Evolutionary conservation across 2,329 filamentous ascomycete genomes (phyloP), one percentile per base, ranked within the genome.

Genomic region (Trichophyton rubrum): DNA sequence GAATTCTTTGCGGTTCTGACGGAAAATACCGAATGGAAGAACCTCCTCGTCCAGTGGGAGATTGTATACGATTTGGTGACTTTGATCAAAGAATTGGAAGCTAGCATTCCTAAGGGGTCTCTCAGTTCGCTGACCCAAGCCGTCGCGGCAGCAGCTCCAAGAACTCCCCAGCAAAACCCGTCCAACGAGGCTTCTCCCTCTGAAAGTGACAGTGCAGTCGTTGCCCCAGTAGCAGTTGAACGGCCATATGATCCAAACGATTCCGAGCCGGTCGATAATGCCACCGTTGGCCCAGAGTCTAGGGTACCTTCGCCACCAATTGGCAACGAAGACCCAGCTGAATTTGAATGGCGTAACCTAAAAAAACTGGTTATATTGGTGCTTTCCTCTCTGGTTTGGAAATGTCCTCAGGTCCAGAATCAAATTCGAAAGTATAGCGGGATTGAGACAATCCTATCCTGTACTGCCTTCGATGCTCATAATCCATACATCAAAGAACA

Each of bases 401-500:
- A 93, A 56, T 89, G 88, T 66, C 82, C 86, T 0, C 82, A 84
- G 7, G 91, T 96, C 0, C 92, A 97, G 73, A 84, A 87, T 67
- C 92, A 96, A 71, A 89, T 97, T 64, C 83, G 95, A 51, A 82
- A 85, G 56, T 84, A 92, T 67, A 88, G 90, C 65, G 92, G 92
- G 47, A 88, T 97, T 49, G 88, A 95, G 66, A 86, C 89, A 0
- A 81, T 97, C 20, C 82, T 96, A 15, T 90, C 90, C 68, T 96
- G 90, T 73, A 96, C 90, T 67, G 83, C 85, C 35, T 93, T 93
- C 70, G 92, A 97, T 70, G 90, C 92, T 66, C 85, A 95, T 74
- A 96, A 96, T 69, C 90, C 90, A 0, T 96, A 92, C 70, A 91
- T 95, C 64, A 89, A 92, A 68, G 92, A 97, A 72, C 88, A 91